Base-by-base conservation (phyloP, 2,329 filamentous ascomycete genomes). In the Lasiodiplodia sp. region DNA sequence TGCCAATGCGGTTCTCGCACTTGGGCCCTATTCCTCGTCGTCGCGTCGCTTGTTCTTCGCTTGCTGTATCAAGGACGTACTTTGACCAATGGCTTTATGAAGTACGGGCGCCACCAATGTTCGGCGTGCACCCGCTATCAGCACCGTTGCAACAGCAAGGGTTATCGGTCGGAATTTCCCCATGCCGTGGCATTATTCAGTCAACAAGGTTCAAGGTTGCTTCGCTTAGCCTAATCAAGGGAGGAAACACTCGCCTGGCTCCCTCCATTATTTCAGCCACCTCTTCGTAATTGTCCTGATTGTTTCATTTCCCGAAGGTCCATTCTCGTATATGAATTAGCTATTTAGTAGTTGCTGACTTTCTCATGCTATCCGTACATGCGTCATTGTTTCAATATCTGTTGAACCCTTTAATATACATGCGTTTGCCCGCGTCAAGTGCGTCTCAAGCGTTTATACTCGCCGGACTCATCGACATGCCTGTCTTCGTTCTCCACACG, bases 121-220 rank as follows among this genome's bases (percentile, higher is more conserved):
- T 62, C 47, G 57, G 40, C 40, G 14, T 62, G 57, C 57, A 49
- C 18, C 57, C 57, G 57, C 40, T n/a, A 63, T 63, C 44, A 37
- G 25, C 58, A 63, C 28, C 58, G 44, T 51, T 63, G 23, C 40
- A 51, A 34, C 5, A n/a, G 18, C 40, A 25, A 14, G 16, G 16
- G 25, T 14, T 18, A 14, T 34, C n/a, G 31, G 21, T 38, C 38
- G 34, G 14, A 58, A 40, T 37, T 23, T 21, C 34, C 55, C 34
- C 34, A 57, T 25, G 37, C 23, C 8, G 38, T 31, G 2, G 57
- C 28, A 11, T 3, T 16, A 8, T 4, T 47, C 21, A 47, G 44
- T 21, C 44, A 3, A 47, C 44, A n/a, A 47, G 44, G 44, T 47
- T 47, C 44, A n/a, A 47, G 44, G 44, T 47, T 47, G 18, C 44